These are phyloP conservation scores for Agaricus sinodeliciosus DNA, from an alignment of 768 basidiomycete genomes.

Conservation along the genomic window DNA sequence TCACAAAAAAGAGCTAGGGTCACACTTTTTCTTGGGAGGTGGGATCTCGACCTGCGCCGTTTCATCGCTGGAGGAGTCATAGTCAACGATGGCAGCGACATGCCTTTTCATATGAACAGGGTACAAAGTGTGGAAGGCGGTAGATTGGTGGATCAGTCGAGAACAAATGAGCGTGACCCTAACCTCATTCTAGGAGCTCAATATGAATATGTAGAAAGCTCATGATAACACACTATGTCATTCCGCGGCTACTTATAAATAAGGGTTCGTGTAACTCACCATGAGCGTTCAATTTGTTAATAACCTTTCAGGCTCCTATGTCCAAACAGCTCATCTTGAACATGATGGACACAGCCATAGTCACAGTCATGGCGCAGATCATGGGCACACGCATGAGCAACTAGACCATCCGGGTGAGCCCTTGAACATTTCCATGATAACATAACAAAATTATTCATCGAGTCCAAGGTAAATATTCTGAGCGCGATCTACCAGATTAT, in stretches of 20 bases:
- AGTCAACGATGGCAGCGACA: constrained; percentile 34
- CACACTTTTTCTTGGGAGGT: constrained; percentile 38
- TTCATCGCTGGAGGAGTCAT: constrained; percentile 45
- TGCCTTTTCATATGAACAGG: constrained; percentile 29
- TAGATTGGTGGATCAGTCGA: not conserved
- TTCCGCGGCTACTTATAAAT: not conserved
- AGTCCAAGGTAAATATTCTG: constrained; percentile 75
- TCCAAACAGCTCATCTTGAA: constrained; percentile 16
- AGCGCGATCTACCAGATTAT: constrained; percentile 91
- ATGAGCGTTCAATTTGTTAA: constrained; percentile 78
- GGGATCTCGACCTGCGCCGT: constrained; percentile 11
- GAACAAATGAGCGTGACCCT: constrained; percentile 14
- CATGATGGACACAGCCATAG: constrained; percentile 48
- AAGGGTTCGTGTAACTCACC: not conserved
- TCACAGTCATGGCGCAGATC: constrained; percentile 59
- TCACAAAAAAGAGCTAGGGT: not conserved
- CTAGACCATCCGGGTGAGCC: constrained; percentile 77
- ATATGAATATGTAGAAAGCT: not conserved
- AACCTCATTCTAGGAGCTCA: constrained; percentile 16
- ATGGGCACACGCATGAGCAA: constrained; percentile 94
- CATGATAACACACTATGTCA: not conserved
- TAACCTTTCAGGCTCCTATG: constrained; percentile 37
- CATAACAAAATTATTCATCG: not conserved
- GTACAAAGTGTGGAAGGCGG: not conserved
- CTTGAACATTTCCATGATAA: not conserved